These are phyloP conservation scores for Raddia distichophylla DNA, from an alignment of 176 grass and related monocot species.

Conservation along the genomic window DNA sequence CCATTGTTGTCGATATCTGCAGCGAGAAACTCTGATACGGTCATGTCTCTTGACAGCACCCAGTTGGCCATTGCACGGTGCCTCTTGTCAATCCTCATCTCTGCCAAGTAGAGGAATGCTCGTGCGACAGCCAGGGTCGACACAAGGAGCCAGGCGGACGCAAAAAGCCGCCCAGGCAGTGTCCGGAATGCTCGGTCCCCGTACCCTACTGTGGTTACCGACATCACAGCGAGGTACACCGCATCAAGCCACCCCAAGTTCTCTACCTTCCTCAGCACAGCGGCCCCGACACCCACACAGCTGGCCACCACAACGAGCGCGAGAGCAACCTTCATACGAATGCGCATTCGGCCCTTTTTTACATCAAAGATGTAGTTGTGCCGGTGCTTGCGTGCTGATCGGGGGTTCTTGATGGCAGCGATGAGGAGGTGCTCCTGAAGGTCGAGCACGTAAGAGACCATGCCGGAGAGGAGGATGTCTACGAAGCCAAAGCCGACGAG, in stretches of 20 bases:
- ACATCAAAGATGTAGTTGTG: conserved; percentile 85
- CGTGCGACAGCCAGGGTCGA: conserved; percentile 83
- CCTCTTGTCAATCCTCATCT: conserved; percentile 97
- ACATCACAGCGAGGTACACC: conserved; percentile 90
- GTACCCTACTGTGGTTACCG: conserved; percentile 86
- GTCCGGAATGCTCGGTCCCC: conserved; percentile 79
- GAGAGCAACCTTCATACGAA: conserved; percentile 79
- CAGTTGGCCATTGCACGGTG: conserved; percentile 84
- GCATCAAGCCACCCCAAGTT: conserved; percentile 71
- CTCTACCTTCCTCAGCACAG: conserved; percentile 76
- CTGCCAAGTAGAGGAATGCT: conserved; percentile 85
- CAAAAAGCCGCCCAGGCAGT: conserved; percentile 69
- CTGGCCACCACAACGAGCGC: conserved; percentile 67
- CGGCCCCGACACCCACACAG: conserved; percentile 70
- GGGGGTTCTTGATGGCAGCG: conserved; percentile 62
- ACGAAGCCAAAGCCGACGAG: conserved; percentile 85
- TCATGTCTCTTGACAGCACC: conserved; percentile 87
- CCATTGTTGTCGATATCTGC: conserved; percentile 91
- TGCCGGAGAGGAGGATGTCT: conserved; percentile 88
- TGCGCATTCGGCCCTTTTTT: conserved; percentile 93
- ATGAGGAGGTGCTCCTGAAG: conserved; percentile 92
- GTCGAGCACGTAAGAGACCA: conserved; percentile 94
- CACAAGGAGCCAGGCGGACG: conserved; percentile 82
- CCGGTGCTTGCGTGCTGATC: conserved; percentile 44
- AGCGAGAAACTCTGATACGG: conserved; percentile 80